A percentile compares a stretch with the other conserved stretches of the same genome.
Conservation (phyloP, 2,329 filamentous ascomycete genomes). For the Curvularia verruculosa region DNA sequence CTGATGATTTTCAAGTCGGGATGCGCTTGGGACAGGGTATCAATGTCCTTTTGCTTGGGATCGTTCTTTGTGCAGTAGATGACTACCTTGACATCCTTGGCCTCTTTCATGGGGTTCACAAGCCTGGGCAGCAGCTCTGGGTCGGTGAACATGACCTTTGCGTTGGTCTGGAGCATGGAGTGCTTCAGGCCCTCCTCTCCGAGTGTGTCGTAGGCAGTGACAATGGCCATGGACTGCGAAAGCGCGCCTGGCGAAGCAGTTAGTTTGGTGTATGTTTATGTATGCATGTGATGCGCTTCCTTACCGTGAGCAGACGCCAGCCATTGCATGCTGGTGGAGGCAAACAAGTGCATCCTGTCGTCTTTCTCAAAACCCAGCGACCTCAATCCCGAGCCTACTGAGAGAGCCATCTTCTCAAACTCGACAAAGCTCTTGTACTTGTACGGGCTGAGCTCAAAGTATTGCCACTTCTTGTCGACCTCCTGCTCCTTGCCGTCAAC, state of each 20-base stretch:
- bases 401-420: constrained; percentile 72
- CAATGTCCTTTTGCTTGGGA: constrained; percentile 59
- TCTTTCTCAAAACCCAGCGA: constrained; percentile 72
- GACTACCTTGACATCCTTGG: constrained; percentile 62
- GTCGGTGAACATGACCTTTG: constrained; percentile 85
- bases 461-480: constrained; percentile 90
- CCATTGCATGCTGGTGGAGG: constrained; percentile 82
- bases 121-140: constrained; percentile 69
- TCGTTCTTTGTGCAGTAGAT: constrained; percentile 64
- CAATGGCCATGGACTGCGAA: constrained; percentile 88
- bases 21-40: constrained; percentile 61
- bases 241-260: constrained; percentile 58
- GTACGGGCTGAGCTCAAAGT: constrained; percentile 82
- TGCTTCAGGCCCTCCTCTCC: constrained; percentile 84
- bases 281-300: constrained; percentile 16
- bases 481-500: constrained; percentile 79
- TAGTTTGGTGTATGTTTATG: constrained; percentile 11
- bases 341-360: constrained; percentile 80
- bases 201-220: constrained; percentile 93
- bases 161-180: constrained; percentile 80
- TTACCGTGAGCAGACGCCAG: constrained; percentile 76
- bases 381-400: constrained; percentile 74
- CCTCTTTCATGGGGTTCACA: constrained; percentile 61
- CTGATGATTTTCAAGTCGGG: constrained; percentile 60
- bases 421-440: constrained; percentile 78